Conservation (phyloP, 805 yeast species). For the Pichia thaimueangensis region DNA sequence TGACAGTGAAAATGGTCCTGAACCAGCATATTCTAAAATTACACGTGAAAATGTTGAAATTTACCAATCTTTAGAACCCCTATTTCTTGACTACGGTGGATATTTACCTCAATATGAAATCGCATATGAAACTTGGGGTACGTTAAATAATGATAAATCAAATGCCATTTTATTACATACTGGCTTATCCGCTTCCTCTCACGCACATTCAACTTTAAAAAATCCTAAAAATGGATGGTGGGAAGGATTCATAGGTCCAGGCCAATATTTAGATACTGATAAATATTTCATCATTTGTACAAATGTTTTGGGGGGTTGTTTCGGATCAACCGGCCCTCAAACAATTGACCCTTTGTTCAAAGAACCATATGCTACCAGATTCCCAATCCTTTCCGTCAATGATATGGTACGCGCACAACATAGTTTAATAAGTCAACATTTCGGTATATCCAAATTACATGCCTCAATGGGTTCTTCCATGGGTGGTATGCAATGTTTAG, state of each 20-base stretch:
- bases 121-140: slow-evolving; percentile 95
- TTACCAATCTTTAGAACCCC: slow-evolving; percentile 48
- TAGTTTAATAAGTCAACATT: slow-evolving; percentile 52
- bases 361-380: slow-evolving; percentile 72
- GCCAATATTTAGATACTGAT: slow-evolving; percentile 69
- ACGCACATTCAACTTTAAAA: slow-evolving; percentile 72
- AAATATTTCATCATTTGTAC: slow-evolving; percentile 82
- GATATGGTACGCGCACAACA: slow-evolving; percentile 92
- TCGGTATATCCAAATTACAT: slow-evolving; percentile 57
- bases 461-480: slow-evolving; percentile 88
- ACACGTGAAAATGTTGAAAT: slow-evolving; percentile 58
- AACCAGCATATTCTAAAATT: slow-evolving; percentile 73
- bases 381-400: slow-evolving; percentile 77
- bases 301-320: slow-evolving; percentile 90
- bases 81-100: slow-evolving; percentile 79
- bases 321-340: slow-evolving; percentile 92
- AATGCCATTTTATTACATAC: slow-evolving; percentile 83
- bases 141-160: slow-evolving; percentile 50
- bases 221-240: slow-evolving; percentile 87
- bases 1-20: slow-evolving; percentile 70
- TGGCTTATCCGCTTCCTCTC: slow-evolving; percentile 89
- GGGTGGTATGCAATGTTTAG: slow-evolving; percentile 99
- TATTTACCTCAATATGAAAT: slow-evolving; percentile 63
- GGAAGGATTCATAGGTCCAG: slow-evolving; percentile 91
- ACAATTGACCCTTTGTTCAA: slow-evolving; percentile 65